Conservation (phyloP, 2,329 filamentous ascomycete genomes). For the Colletotrichum horii region DNA sequence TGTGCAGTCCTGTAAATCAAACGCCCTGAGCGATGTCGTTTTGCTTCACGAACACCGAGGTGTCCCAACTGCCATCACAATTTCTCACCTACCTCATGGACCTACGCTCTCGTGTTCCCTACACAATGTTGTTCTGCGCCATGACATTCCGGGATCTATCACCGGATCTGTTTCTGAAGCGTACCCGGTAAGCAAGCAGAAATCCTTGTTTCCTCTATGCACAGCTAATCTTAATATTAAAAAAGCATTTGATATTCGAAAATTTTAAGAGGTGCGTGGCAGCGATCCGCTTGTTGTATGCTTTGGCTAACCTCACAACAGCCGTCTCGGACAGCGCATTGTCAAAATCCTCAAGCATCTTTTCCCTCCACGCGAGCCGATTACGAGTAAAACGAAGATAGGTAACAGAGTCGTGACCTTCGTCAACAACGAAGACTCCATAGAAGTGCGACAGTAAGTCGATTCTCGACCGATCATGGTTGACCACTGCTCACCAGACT, state of each 20-base stretch:
- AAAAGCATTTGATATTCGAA: constrained; percentile 84
- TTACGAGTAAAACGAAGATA: constrained; percentile 74
- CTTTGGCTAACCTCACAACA: constrained; percentile 38
- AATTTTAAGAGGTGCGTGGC: constrained; percentile 66
- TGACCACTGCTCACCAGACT: neutral
- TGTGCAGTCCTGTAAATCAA: constrained; percentile 79
- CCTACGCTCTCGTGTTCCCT: constrained; percentile 85
- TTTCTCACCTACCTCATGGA: constrained; percentile 88
- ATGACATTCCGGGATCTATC: constrained; percentile 88
- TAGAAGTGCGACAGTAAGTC: constrained; percentile 74
- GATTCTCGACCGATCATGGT: neutral
- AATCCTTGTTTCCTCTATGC: no score
- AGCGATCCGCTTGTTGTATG: neutral
- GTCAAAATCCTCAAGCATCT: constrained; percentile 92
- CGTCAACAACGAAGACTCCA: constrained; percentile 71
- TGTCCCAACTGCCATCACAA: constrained; percentile 85
- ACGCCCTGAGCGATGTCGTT: constrained; percentile 83
- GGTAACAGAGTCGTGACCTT: constrained; percentile 92
- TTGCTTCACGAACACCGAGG: constrained; percentile 92
- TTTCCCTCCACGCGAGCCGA: constrained; percentile 85
- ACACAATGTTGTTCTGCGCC: constrained; percentile 88
- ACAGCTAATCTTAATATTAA: no score
- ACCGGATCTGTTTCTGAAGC: constrained; percentile 89
- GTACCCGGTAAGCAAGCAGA: constrained; percentile 62
- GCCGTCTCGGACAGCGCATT: constrained; percentile 78